Percentiles rank a stretch among this genome's conserved stretches.
Evolutionary conservation across 1,139 yeast genomes (phyloP).

Genomic region (Pichia kudriavzevii): DNA sequence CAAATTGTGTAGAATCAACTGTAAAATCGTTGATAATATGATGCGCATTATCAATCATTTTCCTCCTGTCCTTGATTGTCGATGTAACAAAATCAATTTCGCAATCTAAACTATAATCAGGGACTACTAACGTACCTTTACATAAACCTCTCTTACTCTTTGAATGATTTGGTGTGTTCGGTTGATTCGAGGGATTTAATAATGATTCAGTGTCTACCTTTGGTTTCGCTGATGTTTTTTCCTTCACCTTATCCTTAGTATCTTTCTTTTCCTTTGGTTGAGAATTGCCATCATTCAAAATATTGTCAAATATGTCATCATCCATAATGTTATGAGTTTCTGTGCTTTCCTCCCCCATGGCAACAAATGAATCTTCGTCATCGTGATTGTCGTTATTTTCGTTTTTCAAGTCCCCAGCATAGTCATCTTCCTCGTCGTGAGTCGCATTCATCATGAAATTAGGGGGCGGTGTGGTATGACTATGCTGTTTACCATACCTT

Average conservation of each 20-base stretch:
- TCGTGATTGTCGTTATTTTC: conserved; percentile 1
- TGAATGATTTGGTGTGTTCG: too few species aligned
- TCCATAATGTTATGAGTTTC: conserved; percentile 1
- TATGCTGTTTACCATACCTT: too few species aligned
- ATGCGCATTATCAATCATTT: conserved; percentile 21
- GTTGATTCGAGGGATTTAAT: too few species aligned
- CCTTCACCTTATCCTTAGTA: conserved; percentile 7
- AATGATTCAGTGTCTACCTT: too few species aligned
- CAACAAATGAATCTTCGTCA: neutral
- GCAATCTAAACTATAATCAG: conserved; percentile 24
- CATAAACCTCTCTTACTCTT: too few species aligned
- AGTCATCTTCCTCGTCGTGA: conserved; percentile 17
- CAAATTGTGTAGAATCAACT: conserved; percentile 26
- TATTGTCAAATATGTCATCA: conserved; percentile 23
- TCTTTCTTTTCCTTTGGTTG: conserved; percentile 1
- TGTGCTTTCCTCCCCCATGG: too few species aligned
- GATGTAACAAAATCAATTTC: conserved; percentile 37
- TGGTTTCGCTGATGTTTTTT: neutral
- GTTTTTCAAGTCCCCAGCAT: conserved; percentile 5
- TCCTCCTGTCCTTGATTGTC: conserved; percentile 23
- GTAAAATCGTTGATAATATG: conserved; percentile 29
- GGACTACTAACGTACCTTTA: conserved; percentile 19
- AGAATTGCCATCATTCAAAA: conserved; percentile 10
- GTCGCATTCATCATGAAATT: too few species aligned
- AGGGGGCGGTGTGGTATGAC: too few species aligned